These are phyloP conservation scores for Yarrowia bubula DNA, from an alignment of 805 yeast genomes.

Conservation along the genomic window DNA sequence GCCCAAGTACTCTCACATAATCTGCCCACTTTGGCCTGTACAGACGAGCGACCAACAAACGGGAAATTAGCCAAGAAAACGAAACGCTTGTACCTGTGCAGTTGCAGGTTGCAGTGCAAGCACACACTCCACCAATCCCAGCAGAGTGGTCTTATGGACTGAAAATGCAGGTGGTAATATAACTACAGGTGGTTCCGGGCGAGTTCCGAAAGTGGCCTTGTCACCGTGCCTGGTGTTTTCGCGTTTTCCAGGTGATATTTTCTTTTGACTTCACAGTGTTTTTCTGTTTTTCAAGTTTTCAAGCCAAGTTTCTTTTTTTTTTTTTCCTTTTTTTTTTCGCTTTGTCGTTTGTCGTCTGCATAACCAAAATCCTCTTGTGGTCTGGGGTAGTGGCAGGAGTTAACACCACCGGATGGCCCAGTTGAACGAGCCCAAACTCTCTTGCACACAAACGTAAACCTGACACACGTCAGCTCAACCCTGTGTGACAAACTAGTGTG, in stretches of 20 bases:
- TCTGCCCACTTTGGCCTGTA: constrained; percentile 19
- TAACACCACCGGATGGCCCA: neutral
- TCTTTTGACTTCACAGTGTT: neutral
- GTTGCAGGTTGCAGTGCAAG: neutral
- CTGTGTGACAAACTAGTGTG: neutral
- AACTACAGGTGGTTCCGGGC: neutral
- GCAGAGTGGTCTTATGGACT: neutral
- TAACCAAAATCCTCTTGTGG: neutral
- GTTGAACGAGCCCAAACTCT: neutral
- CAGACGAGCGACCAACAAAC: neutral
- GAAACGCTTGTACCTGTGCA: constrained; percentile 17
- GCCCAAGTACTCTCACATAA: neutral
- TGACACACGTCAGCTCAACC: constrained; percentile 14
- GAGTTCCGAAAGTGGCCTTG: neutral
- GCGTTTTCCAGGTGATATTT: too few relatives aligned
- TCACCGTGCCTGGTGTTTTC: neutral
- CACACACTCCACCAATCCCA: too few relatives aligned
- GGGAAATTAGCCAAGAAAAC: constrained; percentile 22
- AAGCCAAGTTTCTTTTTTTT: neutral
- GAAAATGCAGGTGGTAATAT: neutral
- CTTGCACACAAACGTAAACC: neutral
- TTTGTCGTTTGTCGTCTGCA: neutral
- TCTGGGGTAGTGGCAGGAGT: constrained; percentile 1
- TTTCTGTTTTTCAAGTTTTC: too few relatives aligned
- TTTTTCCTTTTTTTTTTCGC: neutral